Evolutionary conservation across 768 basidiomycete species (phyloP), one percentile per base, ranked within the genome.

Genomic region (Suillus ampliporus): DNA sequence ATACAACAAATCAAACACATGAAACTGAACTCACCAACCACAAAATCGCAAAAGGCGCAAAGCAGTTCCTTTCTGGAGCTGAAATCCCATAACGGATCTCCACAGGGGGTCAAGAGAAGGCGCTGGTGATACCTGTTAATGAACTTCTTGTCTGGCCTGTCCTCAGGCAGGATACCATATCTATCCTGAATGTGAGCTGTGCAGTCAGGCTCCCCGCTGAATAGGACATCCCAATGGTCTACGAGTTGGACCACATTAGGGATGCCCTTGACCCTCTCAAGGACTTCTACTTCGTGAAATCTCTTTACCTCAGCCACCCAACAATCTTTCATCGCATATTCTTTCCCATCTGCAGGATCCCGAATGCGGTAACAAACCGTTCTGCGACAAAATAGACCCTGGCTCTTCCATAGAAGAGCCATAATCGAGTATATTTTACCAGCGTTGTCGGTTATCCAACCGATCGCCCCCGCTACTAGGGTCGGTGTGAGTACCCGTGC

Each of bases 11-110:
- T 4, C 31, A 31, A 31, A 31, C 31, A 31, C 31, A 31, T 31
- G 31, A 31, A 31, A 31, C 43, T 44, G 43, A 15, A 43, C 50
- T 48, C 37, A 63, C 60, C 44, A 1, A 57, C 4, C 14, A 58
- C 14, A 23, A 28, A 61, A 13, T 66, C 54, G 4, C 62, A 2
- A n/a, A 66, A 66, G 19, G 62, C 41, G 1, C 47, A n/a, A 2
- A 66, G n/a, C 9, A 66, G 59, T 38, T 66, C 53, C 6, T n/a
- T 57, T 7, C 47, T 48, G 23, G 47, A 48, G 6, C 23, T 26
- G 23, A 47, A 47, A 7, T 26, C 21, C 23, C 21, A 47, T 23
- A 47, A n/a, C 4, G 47, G 23, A 5, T 6, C 47, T 13, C 47
- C 47, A 2, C 47, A 47, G 23, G 47, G 47, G 23, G 5, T 47